phyloP scores from a whole-genome alignment of 306 rosid species.

The Carpinus viminea region DNA sequence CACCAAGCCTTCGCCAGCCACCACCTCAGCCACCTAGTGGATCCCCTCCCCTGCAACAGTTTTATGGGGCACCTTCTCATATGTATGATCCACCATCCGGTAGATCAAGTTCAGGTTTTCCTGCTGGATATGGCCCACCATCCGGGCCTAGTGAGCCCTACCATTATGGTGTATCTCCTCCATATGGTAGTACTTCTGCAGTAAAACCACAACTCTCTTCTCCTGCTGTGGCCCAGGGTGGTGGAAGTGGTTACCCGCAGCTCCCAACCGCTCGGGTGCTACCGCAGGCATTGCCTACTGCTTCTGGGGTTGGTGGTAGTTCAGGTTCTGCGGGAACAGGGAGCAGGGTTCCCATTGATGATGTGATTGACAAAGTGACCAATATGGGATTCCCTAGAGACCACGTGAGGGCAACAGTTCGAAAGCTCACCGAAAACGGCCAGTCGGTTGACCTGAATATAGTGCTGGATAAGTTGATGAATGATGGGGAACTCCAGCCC shows the following conservation, averaged over 20 bases:
- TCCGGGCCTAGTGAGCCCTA: conserved; percentile 57
- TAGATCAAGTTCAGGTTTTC: conserved; percentile 57
- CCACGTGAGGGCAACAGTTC: conserved; percentile 77
- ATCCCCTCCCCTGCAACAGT: conserved; percentile 63
- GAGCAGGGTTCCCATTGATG: conserved; percentile 67
- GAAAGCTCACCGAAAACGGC: conserved; percentile 80
- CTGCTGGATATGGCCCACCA: conserved; percentile 64
- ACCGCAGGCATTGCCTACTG: conserved; percentile 74
- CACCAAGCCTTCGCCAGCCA: conserved; percentile 58
- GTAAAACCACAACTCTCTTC: conserved; percentile 53
- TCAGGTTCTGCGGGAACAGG: conserved; percentile 68
- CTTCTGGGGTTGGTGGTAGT: conserved; percentile 55
- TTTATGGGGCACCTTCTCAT: conserved; percentile 52
- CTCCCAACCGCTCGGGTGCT: conserved; percentile 75
- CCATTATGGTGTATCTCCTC: conserved; percentile 65
- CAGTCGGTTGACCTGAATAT: conserved; percentile 82
- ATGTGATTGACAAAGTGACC: conserved; percentile 76
- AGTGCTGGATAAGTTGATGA: conserved; percentile 87
- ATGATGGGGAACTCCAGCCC: conserved; percentile 66
- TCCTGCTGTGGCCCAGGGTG: conserved; percentile 44
- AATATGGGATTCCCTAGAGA: conserved; percentile 90
- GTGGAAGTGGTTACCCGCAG: conserved; percentile 80
- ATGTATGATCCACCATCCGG: conserved; percentile 55
- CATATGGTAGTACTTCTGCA: conserved; percentile 49
- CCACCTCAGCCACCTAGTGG: conserved; percentile 64